phyloP scores from a whole-genome alignment of 2,329 filamentous ascomycete genomes.

The Zasmidium citrigriseum region DNA sequence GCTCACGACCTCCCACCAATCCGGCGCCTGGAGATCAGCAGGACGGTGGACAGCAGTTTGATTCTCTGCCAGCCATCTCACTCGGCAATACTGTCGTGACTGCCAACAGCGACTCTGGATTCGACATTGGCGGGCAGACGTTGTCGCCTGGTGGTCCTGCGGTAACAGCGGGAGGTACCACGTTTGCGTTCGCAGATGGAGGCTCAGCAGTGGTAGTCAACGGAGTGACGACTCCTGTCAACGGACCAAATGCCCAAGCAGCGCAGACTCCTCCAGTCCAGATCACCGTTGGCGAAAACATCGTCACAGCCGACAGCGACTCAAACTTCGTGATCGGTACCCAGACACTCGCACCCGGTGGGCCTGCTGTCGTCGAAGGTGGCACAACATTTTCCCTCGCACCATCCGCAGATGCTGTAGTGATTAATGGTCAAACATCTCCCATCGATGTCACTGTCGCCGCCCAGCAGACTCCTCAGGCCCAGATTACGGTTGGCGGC shows the following conservation, averaged over 20 bases:
- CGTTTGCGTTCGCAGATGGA: slow-evolving; percentile 10
- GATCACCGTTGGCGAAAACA: slow-evolving; percentile 11
- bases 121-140: slow-evolving; percentile 7
- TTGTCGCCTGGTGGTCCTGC: slow-evolving; percentile 10
- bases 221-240: slow-evolving; percentile 7
- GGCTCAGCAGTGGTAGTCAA: slow-evolving; percentile 30
- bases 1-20: no score
- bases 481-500: no score
- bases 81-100: background rate
- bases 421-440: slow-evolving; percentile 6
- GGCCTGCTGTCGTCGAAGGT: background rate
- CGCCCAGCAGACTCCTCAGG: no score
- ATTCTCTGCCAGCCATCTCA: slow-evolving; percentile 6
- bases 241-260: slow-evolving; percentile 1
- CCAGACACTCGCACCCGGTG: slow-evolving; percentile 12
- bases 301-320: slow-evolving; percentile 16
- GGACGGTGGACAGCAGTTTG: background rate
- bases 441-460: slow-evolving; percentile 2
- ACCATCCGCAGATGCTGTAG: slow-evolving; percentile 30
- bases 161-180: slow-evolving; percentile 4
- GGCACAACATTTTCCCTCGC: slow-evolving; percentile 11
- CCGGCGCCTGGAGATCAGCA: background rate
- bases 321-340: slow-evolving; percentile 11
- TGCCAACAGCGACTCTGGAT: background rate
- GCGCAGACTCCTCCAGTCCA: slow-evolving; percentile 3